Percentiles rank a stretch among this genome's conserved stretches.
These are phyloP conservation scores for Aspergillus conjunctus DNA, from an alignment of 495 filamentous ascomycete genomes.

Conservation along the genomic window DNA sequence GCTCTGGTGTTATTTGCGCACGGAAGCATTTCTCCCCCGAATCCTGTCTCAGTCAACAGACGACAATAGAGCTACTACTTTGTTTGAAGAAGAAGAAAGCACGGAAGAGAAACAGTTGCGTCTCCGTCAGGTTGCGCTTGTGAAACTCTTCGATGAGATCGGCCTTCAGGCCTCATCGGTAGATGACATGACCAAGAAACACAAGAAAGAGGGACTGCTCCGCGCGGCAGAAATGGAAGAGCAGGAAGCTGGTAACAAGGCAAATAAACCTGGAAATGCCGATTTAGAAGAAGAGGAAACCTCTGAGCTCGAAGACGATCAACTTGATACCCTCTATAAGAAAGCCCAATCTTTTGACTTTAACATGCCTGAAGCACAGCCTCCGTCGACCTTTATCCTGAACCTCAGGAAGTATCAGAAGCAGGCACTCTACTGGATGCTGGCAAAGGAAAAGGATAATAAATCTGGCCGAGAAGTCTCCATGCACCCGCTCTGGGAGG, in stretches of 20 bases:
- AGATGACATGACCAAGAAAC: constrained; percentile 75
- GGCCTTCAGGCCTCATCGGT: constrained; percentile 71
- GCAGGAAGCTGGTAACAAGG: constrained; percentile 69
- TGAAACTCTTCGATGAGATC: constrained; percentile 87
- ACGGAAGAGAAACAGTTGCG: constrained; percentile 81
- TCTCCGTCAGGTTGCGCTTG: constrained; percentile 82
- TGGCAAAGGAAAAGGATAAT: constrained; percentile 85
- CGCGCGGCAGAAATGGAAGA: constrained; percentile 85
- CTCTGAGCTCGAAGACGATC: constrained; percentile 90
- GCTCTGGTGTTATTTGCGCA: constrained; percentile 74
- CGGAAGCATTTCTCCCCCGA: constrained; percentile 66
- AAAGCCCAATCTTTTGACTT: constrained; percentile 98
- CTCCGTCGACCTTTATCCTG: constrained; percentile 78
- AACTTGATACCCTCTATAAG: constrained; percentile 89
- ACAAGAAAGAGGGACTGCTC: constrained; percentile 78
- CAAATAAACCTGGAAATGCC: constrained; percentile 44
- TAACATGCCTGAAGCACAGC: constrained; percentile 80
- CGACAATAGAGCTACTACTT: constrained; percentile 69
- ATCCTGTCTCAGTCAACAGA: constrained; percentile 57
- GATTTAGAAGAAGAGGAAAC: constrained; percentile 75
- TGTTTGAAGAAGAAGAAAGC: constrained; percentile 84
- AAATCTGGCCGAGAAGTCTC: constrained; percentile 66
- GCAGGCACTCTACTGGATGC: constrained; percentile 94
- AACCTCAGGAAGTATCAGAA: constrained; percentile 90
- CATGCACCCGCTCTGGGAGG: constrained; percentile 98